Conservation (phyloP, 441 rosid species). For the Kokia cookei region DNA sequence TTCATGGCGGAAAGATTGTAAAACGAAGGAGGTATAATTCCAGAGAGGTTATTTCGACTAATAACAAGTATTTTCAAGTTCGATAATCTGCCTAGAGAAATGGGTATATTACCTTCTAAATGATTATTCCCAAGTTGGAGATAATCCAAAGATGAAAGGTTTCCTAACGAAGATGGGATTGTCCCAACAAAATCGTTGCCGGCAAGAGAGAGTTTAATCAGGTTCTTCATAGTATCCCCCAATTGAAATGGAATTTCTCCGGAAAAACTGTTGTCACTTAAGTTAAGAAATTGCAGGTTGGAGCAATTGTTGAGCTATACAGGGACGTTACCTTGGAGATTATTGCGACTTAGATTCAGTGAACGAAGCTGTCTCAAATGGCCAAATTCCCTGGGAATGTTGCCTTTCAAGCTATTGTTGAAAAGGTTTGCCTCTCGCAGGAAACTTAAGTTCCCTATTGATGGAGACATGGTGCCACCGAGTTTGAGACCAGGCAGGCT, state of each 20-base stretch:
- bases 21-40: constrained; percentile 3
- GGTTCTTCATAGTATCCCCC: background rate
- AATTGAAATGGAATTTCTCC: background rate
- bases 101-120: background rate
- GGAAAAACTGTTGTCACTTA: background rate
- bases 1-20: background rate
- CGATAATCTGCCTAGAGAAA: background rate
- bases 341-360: background rate
- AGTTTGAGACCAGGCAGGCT: background rate
- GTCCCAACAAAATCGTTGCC: background rate
- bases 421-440: background rate
- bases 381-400: background rate
- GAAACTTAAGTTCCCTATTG: constrained; percentile 9
- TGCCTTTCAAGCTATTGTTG: constrained; percentile 8
- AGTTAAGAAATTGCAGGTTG: background rate
- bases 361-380: background rate
- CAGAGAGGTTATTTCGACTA: background rate
- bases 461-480: background rate
- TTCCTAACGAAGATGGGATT: background rate
- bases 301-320: background rate
- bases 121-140: background rate
- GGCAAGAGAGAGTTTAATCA: background rate
- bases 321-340: constrained; percentile 6
- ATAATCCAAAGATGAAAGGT: background rate
- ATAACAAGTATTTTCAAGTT: background rate